A percentile compares a stretch with the other conserved stretches of the same genome.
These are phyloP conservation scores for Boeremia exigua DNA, from an alignment of 2,329 filamentous ascomycete species.

Conservation along the genomic window DNA sequence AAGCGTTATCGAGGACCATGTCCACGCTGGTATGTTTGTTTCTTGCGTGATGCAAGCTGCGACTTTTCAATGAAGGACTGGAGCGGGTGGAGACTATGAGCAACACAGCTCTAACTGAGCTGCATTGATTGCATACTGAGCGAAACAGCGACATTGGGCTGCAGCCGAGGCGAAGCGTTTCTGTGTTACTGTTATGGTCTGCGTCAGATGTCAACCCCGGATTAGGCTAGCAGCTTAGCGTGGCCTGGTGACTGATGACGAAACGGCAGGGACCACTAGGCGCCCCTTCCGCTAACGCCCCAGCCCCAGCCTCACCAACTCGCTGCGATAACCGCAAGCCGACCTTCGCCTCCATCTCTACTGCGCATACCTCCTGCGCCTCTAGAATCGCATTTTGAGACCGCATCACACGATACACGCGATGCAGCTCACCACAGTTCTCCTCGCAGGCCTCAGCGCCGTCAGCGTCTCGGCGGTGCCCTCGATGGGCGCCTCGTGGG, in stretches of 20 bases:
- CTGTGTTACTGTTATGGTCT: too few species aligned
- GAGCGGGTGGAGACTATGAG: too few species aligned
- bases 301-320: conserved; percentile 18
- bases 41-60: too few species aligned
- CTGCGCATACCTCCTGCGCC: conserved; percentile 2
- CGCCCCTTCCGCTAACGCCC: conserved; percentile 4
- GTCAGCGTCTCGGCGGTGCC: conserved; percentile 54
- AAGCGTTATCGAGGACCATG: too few species aligned
- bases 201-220: conserved; percentile 14
- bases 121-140: too few species aligned
- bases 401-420: background rate
- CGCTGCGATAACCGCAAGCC: conserved; percentile 9
- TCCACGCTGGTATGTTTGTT: too few species aligned
- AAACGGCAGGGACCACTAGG: conserved; percentile 2
- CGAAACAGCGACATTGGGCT: too few species aligned
- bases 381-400: background rate
- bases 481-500: conserved; percentile 46
- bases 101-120: too few species aligned
- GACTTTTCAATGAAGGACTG: too few species aligned
- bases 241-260: conserved; percentile 18
- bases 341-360: conserved; percentile 3
- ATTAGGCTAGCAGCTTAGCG: conserved; percentile 14
- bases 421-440: conserved; percentile 45
- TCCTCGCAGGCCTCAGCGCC: conserved; percentile 54
- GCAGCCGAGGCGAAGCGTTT: too few species aligned